Conservation (phyloP, 116 monocot genomes). For the Papilionanthe hybrid region DNA sequence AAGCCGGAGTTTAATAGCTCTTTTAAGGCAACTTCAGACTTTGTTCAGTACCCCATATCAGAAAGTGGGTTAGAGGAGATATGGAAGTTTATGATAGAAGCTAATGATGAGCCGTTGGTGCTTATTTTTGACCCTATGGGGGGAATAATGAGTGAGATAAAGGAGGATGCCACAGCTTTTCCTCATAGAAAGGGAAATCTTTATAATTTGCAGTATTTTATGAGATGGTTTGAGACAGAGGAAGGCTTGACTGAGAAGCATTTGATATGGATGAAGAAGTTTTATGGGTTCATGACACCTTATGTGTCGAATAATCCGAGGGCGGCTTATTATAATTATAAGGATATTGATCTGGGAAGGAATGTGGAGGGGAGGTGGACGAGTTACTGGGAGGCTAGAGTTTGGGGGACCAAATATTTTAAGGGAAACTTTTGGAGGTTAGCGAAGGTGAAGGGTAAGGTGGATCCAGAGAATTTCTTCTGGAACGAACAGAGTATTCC, state of each 20-base stretch:
- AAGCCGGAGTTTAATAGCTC: conserved; percentile 4
- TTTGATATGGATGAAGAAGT: conserved; percentile 29
- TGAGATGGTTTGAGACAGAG: conserved; percentile 21
- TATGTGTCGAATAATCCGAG: conserved; percentile 17
- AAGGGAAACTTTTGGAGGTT: conserved; percentile 10
- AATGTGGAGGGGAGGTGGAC: conserved; percentile 1
- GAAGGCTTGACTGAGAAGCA: conserved; percentile 15
- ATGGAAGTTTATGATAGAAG: conserved; percentile 20
- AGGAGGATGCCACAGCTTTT: conserved; percentile 25
- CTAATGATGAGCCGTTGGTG: not conserved
- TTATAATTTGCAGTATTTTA: conserved; percentile 39
- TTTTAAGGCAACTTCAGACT: conserved; percentile 49
- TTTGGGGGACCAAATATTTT: conserved; percentile 4
- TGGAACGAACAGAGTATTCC: conserved; percentile 10
- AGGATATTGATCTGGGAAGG: conserved; percentile 9
- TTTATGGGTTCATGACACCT: conserved; percentile 30
- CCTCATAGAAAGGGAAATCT: conserved; percentile 38
- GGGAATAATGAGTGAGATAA: conserved; percentile 16
- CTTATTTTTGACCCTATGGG: conserved; percentile 40
- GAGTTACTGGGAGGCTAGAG: not conserved
- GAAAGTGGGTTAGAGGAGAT: conserved; percentile 21
- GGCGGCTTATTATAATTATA: conserved; percentile 5
- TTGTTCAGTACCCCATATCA: conserved; percentile 30
- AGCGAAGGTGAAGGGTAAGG: not conserved
- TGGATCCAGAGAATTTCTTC: conserved; percentile 10